Conservation (phyloP, 345 rosid genomes). For the Eutrema yunnanense region DNA sequence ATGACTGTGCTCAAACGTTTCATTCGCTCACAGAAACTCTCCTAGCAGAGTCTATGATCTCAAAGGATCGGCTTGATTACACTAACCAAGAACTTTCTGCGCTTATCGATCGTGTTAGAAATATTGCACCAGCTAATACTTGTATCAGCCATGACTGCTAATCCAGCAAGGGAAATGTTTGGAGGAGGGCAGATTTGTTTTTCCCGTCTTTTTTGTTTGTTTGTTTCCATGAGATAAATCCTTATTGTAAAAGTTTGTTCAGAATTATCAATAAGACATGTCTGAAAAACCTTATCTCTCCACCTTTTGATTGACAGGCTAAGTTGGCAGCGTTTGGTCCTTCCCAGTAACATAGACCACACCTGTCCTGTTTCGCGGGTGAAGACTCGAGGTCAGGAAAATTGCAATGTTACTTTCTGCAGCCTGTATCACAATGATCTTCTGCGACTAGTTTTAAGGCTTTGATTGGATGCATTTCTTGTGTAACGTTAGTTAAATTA, state of each 20-base stretch:
- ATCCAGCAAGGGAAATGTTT: neutral
- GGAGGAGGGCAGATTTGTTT: neutral
- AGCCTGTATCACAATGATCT: neutral
- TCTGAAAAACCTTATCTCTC: neutral
- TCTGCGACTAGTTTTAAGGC: neutral
- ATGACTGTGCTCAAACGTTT: slow-evolving; percentile 57
- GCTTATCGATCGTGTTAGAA: slow-evolving; percentile 55
- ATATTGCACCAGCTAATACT: slow-evolving; percentile 33
- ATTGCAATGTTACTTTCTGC: neutral
- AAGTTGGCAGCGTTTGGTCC: neutral
- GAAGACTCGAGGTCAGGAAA: neutral
- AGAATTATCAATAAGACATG: neutral
- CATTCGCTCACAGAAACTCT: slow-evolving; percentile 63
- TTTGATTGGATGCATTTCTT: neutral
- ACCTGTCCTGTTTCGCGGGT: neutral
- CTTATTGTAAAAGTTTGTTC: neutral
- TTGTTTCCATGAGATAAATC: neutral
- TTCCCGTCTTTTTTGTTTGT: neutral
- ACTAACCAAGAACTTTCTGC: slow-evolving; percentile 54
- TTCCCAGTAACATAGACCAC: slow-evolving; percentile 11
- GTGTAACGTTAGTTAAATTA: neutral
- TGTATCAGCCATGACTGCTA: slow-evolving; percentile 37
- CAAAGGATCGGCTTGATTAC: slow-evolving; percentile 54
- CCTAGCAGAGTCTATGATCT: slow-evolving; percentile 54
- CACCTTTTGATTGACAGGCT: slow-evolving; percentile 19